phyloP scores from a whole-genome alignment of 768 basidiomycete genomes.

The Kondoa malvinella region DNA sequence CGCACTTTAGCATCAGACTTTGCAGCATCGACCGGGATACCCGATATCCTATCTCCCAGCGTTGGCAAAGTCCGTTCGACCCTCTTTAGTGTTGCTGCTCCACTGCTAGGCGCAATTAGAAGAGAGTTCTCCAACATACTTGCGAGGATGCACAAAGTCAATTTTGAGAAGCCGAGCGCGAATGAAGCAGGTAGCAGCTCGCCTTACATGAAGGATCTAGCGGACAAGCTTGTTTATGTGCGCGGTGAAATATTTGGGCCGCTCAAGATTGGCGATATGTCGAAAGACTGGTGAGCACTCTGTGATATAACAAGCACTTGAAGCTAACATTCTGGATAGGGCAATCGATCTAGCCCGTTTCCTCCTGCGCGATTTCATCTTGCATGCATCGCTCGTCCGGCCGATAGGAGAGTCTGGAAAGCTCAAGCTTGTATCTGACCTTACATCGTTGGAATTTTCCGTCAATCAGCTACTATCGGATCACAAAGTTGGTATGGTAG shows the following conservation, averaged over 20 bases:
- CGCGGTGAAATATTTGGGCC: constrained; percentile 57
- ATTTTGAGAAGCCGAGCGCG: constrained; percentile 47
- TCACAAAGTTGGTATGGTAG: constrained; percentile 43
- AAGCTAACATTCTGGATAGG: constrained; percentile 34
- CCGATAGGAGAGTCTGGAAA: constrained; percentile 86
- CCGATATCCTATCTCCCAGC: constrained; percentile 2
- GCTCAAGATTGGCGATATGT: constrained; percentile 55
- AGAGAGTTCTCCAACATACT: constrained; percentile 66
- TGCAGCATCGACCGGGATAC: constrained; percentile 20
- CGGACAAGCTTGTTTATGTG: constrained; percentile 69
- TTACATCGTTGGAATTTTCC: constrained; percentile 90
- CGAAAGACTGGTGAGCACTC: constrained; percentile 49
- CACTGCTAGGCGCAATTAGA: constrained; percentile 39
- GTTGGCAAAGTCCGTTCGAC: constrained; percentile 16
- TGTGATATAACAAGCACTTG: not conserved
- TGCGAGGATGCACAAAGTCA: constrained; percentile 64
- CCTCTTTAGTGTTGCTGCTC: constrained; percentile 29
- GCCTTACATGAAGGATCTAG: constrained; percentile 76
- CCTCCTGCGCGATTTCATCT: constrained; percentile 66
- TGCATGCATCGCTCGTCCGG: constrained; percentile 82
- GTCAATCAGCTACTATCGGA: constrained; percentile 51
- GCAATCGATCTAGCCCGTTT: constrained; percentile 51
- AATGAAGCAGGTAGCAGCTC: constrained; percentile 34
- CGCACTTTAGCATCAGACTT: constrained; percentile 51
- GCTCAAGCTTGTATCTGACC: constrained; percentile 82